Evolutionary conservation across 768 basidiomycete species (phyloP).

Genomic region (Pholiota conissans): DNA sequence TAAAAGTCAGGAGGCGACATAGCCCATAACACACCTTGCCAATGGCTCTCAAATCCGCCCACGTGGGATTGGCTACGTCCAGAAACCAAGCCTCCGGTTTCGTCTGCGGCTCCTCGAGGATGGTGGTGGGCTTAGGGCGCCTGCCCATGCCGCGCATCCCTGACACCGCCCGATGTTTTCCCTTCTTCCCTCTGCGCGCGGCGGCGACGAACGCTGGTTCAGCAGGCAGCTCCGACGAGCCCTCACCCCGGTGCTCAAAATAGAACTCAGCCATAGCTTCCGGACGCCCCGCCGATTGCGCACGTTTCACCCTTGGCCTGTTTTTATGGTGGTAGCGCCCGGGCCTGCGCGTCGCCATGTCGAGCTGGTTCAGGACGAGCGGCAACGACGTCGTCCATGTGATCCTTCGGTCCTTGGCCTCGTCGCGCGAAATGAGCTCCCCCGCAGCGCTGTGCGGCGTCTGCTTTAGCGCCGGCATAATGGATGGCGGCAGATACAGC

Average conservation of each 20-base stretch:
- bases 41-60: conserved; percentile 84
- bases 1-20: background rate
- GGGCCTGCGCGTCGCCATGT: conserved; percentile 41
- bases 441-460: background rate
- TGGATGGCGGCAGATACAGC: conserved; percentile 56
- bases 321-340: conserved; percentile 18
- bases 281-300: conserved; percentile 18
- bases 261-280: conserved; percentile 20
- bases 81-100: conserved; percentile 81
- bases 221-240: conserved; percentile 2
- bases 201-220: conserved; percentile 10
- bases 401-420: conserved; percentile 25
- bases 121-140: conserved; percentile 7
- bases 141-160: background rate
- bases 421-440: conserved; percentile 1
- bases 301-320: conserved; percentile 11
- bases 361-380: conserved; percentile 49
- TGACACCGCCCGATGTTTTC: conserved; percentile 38
- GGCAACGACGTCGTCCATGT: conserved; percentile 47
- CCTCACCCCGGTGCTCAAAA: conserved; percentile 1
- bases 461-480: conserved; percentile 11
- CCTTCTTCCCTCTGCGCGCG: conserved; percentile 37
- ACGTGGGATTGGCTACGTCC: conserved; percentile 84
- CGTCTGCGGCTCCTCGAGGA: conserved; percentile 17
- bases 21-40: conserved; percentile 63